These are phyloP conservation scores for Hypoxylon sp. DNA, from an alignment of 2,329 filamentous ascomycete species.

Conservation along the genomic window DNA sequence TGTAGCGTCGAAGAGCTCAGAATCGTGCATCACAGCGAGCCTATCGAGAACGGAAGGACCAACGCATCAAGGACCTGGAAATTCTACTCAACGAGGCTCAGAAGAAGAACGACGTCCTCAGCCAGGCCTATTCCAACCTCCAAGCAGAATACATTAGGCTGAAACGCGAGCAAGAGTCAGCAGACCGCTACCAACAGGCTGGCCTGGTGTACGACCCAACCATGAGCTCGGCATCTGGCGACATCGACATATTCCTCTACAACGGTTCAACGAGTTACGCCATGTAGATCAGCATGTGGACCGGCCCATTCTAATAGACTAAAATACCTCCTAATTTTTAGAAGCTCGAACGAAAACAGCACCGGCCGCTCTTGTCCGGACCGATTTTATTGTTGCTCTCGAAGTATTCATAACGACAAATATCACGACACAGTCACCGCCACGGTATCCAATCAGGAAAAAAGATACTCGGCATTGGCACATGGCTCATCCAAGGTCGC, in stretches of 20 bases:
- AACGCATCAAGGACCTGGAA: constrained; percentile 76
- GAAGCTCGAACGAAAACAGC: constrained; percentile 5
- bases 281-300: constrained; percentile 22
- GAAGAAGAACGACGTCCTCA: constrained; percentile 69
- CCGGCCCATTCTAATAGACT: constrained; percentile 3
- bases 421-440: neutral
- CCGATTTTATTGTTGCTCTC: neutral
- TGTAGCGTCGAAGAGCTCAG: constrained; percentile 70
- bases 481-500: neutral
- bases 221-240: constrained; percentile 37
- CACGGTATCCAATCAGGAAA: constrained; percentile 2
- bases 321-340: neutral
- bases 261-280: constrained; percentile 39
- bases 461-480: constrained; percentile 7
- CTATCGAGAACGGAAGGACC: constrained; percentile 74
- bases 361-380: neutral
- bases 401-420: constrained; percentile 3
- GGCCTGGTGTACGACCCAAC: constrained; percentile 47
- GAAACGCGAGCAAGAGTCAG: constrained; percentile 54
- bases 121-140: constrained; percentile 67
- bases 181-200: constrained; percentile 48
- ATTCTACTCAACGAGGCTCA: constrained; percentile 67
- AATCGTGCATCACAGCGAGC: constrained; percentile 74
- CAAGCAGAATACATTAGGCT: constrained; percentile 62
- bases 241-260: constrained; percentile 50